Conservation (phyloP, 2,329 filamentous ascomycete species). For the Fusarium sp. region DNA sequence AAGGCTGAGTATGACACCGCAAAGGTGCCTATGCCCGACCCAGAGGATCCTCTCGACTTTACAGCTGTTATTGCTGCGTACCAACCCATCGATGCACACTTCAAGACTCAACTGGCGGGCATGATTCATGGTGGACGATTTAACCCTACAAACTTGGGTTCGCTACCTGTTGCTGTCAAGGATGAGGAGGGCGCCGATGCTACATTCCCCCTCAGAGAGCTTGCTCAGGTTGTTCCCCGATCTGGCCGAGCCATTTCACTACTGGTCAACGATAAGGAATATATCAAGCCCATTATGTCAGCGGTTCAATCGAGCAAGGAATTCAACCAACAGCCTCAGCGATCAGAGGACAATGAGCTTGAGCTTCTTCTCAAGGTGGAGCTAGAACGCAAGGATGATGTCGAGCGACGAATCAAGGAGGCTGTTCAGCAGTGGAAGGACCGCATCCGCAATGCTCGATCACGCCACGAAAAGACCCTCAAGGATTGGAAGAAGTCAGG, state of each 20-base stretch:
- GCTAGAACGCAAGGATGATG: conserved; percentile 62
- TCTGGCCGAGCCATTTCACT: conserved; percentile 56
- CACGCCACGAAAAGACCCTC: conserved; percentile 62
- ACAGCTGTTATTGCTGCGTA: conserved; percentile 61
- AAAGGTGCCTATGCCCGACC: conserved; percentile 49
- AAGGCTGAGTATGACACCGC: conserved; percentile 39
- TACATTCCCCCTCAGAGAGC: conserved; percentile 64
- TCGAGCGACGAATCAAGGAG: conserved; percentile 58
- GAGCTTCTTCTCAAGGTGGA: conserved; percentile 68
- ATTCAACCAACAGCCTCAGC: conserved; percentile 72
- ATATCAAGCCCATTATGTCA: conserved; percentile 67
- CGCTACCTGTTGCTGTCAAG: conserved; percentile 57
- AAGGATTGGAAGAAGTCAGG: conserved; percentile 62
- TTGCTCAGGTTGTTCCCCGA: conserved; percentile 66
- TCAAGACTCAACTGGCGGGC: conserved; percentile 56
- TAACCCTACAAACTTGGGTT: conserved; percentile 63
- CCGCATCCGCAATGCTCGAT: conserved; percentile 60
- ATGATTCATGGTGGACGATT: conserved; percentile 62
- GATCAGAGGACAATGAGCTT: conserved; percentile 68
- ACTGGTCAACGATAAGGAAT: conserved; percentile 57
- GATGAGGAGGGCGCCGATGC: conserved; percentile 42
- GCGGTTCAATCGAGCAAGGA: conserved; percentile 64
- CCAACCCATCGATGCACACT: conserved; percentile 56
- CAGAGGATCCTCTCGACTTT: conserved; percentile 62
- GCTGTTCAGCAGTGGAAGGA: conserved; percentile 64